Conservation (phyloP, 31 red algal genomes). For the Asparagopsis taxiformis region DNA sequence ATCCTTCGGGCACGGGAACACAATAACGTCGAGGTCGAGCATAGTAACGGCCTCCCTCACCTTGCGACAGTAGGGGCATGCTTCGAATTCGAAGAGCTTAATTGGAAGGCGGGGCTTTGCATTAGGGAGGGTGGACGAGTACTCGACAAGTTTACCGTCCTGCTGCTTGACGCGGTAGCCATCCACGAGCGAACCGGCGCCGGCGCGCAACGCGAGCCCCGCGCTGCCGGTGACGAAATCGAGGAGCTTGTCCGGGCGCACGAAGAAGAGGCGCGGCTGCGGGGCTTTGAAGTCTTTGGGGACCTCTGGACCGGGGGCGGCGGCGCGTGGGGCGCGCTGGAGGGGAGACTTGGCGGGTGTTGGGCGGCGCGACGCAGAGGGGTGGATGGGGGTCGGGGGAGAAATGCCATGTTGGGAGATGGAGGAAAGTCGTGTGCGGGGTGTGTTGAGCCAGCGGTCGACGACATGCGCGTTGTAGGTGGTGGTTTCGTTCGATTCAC, state of each 20-base stretch:
- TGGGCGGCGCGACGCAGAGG: background rate
- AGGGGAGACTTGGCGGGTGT: background rate
- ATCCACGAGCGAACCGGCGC: slow-evolving; percentile 70
- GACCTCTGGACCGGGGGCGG: slow-evolving; percentile 30
- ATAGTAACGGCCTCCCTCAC: slow-evolving; percentile 82
- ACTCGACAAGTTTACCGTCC: slow-evolving; percentile 66
- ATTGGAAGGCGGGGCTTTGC: slow-evolving; percentile 64
- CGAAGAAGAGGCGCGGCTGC: slow-evolving; percentile 50
- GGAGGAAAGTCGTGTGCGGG: too few relatives aligned
- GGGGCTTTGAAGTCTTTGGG: slow-evolving; percentile 64
- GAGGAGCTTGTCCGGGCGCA: slow-evolving; percentile 61
- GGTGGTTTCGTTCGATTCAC: too few relatives aligned
- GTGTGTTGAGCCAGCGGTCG: too few relatives aligned
- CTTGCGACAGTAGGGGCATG: slow-evolving; percentile 90
- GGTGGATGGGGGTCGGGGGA: slow-evolving; percentile 1
- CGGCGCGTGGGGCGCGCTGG: slow-evolving; percentile 7
- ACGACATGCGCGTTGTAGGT: too few relatives aligned
- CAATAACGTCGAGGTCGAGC: slow-evolving; percentile 79
- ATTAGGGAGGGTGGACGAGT: slow-evolving; percentile 71
- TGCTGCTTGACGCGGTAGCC: slow-evolving; percentile 67
- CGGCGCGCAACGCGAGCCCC: slow-evolving; percentile 35
- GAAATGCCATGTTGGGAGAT: too few relatives aligned
- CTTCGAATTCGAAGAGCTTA: slow-evolving; percentile 77
- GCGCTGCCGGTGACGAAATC: slow-evolving; percentile 54
- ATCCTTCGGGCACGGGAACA: slow-evolving; percentile 86